Evolutionary conservation across 768 basidiomycete genomes (phyloP), one percentile per base, ranked within the genome.

Genomic region (Hericium rajendrae): DNA sequence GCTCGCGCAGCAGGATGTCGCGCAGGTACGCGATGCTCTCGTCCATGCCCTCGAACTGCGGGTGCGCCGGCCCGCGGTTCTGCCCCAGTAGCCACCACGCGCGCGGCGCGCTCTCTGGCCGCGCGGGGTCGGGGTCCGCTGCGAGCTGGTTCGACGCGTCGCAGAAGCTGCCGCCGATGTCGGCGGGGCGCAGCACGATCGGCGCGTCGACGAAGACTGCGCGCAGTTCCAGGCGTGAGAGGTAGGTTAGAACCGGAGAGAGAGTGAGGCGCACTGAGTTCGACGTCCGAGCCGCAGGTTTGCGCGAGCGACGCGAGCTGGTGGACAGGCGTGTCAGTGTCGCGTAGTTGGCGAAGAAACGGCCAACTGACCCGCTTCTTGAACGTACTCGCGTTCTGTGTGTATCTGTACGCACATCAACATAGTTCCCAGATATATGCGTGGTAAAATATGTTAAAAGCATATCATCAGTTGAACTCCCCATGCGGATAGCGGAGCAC

Each of bases 181-280:
- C 89, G 11, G 73, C 82, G 0, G 87, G 87, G 32, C 78, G 74
- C 11, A 92, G 73, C 43, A 88, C 72, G 49, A 80, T 76, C 2
- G 88, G 88, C 0, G 77, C 90, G 60, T 91, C 85, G 38, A 88
- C 64, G 66, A 90, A 89, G 3, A 91, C 90, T 91, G 60, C 2
- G 51, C 46, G 38, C 57, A 26, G 48, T 20, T 32, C 6, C 11
- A 39, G n/a, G 50, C 6, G n/a, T n/a, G 13, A 16, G 51, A 10
- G 32, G 40, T 32, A n/a, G 38, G 8, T 38, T 22, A 8, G 38
- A 38, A 51, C 37, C 8, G 50, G 1, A 37, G 46, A 40, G 32
- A 38, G 24, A 3, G 43, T 12, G 16, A 15, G 2, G 63, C 69
- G 38, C 57, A 84, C 86, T 81, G 54, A 88, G 72, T 62, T 88